phyloP scores from a whole-genome alignment of 2,329 filamentous ascomycete species.

The Alternaria metachromatica region DNA sequence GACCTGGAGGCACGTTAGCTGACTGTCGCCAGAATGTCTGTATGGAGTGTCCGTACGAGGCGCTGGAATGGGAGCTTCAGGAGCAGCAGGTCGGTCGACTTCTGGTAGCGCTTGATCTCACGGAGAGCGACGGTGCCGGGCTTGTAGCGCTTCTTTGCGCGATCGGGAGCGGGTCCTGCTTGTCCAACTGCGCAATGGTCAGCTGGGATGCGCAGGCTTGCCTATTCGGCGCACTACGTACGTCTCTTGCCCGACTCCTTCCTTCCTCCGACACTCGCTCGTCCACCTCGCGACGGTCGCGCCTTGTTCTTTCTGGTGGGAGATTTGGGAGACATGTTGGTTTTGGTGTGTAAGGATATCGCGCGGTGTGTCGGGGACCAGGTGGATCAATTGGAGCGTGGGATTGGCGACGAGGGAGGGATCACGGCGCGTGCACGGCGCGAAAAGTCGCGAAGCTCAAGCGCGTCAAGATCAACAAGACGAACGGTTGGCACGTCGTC shows the following conservation, averaged over 20 bases:
- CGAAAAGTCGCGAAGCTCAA: constrained; percentile 4
- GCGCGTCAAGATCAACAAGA: constrained; percentile 15
- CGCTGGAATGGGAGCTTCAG: constrained; percentile 98
- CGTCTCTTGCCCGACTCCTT: constrained; percentile 29
- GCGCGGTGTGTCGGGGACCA: background rate
- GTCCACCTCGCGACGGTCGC: constrained; percentile 42
- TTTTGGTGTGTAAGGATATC: background rate
- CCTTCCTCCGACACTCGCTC: constrained; percentile 22
- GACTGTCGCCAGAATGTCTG: background rate
- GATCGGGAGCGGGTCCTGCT: constrained; percentile 42
- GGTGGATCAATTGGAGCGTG: background rate
- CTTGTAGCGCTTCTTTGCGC: constrained; percentile 53
- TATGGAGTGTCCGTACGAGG: constrained; percentile 61
- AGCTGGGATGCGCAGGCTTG: background rate
- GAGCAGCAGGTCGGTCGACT: constrained; percentile 94
- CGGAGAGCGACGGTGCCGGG: constrained; percentile 89
- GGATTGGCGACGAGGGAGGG: background rate
- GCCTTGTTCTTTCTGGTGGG: constrained; percentile 39
- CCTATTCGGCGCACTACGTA: constrained; percentile 11
- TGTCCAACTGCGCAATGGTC: constrained; percentile 32
- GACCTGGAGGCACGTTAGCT: constrained; percentile 68
- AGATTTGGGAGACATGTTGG: constrained; percentile 30
- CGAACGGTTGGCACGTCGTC: background rate
- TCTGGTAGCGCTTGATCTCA: constrained; percentile 99
- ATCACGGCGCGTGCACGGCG: constrained; percentile 1